A percentile compares a stretch with the other conserved stretches of the same genome.
Evolutionary conservation across 2,329 filamentous ascomycete genomes (phyloP).

Genomic region (Colletotrichum trifolii): DNA sequence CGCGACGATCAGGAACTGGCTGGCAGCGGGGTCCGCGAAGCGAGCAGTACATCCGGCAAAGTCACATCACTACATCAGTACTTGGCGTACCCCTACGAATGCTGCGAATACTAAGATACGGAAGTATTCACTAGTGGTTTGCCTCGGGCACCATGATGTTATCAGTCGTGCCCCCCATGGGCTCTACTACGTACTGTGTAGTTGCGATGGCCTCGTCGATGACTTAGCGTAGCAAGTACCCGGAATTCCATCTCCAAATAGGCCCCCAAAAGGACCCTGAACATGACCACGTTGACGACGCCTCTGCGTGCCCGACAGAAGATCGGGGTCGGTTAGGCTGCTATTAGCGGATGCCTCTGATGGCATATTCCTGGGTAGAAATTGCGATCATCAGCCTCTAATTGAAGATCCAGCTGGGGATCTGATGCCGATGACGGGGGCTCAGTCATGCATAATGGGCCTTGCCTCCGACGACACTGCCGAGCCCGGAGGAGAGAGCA

Average conservation of each 20-base stretch:
- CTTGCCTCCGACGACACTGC: conserved; percentile 24
- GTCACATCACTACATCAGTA: too few species aligned
- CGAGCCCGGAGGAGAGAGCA: background rate
- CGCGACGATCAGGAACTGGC: conserved; percentile 8
- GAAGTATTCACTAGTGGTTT: background rate
- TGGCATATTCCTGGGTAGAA: conserved; percentile 32
- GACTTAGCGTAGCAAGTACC: conserved; percentile 18
- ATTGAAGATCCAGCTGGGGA: conserved; percentile 33
- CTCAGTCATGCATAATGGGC: conserved; percentile 19
- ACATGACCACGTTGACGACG: conserved; percentile 23
- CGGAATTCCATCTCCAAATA: conserved; percentile 22
- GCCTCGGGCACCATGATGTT: conserved; percentile 17
- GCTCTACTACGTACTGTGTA: background rate
- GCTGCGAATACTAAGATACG: too few species aligned
- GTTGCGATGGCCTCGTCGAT: conserved; percentile 21
- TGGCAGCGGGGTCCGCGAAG: background rate
- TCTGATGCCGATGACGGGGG: conserved; percentile 22
- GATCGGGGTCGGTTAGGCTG: conserved; percentile 22
- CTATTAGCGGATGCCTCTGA: conserved; percentile 25
- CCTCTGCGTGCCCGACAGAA: conserved; percentile 21
- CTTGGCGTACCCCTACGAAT: too few species aligned
- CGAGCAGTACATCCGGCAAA: background rate
- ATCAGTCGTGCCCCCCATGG: conserved; percentile 24
- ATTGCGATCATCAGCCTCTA: conserved; percentile 35
- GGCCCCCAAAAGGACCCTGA: conserved; percentile 24